A percentile compares a stretch with the other conserved stretches of the same genome.
Conservation (phyloP, 495 filamentous ascomycete species). For the Penicillium salamii region DNA sequence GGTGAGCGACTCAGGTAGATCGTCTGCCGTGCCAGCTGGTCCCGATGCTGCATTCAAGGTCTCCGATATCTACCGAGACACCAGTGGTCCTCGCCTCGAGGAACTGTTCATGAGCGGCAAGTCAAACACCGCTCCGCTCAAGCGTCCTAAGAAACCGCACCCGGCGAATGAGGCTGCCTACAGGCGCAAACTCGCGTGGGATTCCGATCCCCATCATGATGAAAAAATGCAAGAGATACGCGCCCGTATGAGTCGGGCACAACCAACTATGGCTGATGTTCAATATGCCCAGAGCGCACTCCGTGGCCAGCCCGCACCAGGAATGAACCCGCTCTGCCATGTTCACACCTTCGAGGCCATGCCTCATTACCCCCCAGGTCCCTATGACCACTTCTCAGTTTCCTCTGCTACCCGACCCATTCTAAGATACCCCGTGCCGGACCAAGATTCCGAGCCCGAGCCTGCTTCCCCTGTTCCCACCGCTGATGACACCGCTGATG, state of each 20-base stretch:
- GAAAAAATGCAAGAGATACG: conserved; percentile 27
- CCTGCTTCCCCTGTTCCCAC: no score
- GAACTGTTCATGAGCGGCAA: conserved; percentile 26
- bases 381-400: no score
- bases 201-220: conserved; percentile 25
- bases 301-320: conserved; percentile 6
- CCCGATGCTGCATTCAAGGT: conserved; percentile 21
- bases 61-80: conserved; percentile 27
- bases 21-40: conserved; percentile 38
- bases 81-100: conserved; percentile 17
- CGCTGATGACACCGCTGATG: no score
- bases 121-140: conserved; percentile 28
- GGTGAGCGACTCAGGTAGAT: conserved; percentile 44
- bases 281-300: conserved; percentile 9
- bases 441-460: no score
- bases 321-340: no score
- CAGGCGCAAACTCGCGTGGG: conserved; percentile 29
- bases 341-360: no score
- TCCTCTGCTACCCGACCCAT: no score
- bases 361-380: no score
- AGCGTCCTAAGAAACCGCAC: conserved; percentile 21
- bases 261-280: conserved; percentile 5
- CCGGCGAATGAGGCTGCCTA: conserved; percentile 16
- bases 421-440: no score
- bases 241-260: conserved; percentile 19